A percentile compares a stretch with the other conserved stretches of the same genome.
phyloP scores from a whole-genome alignment of 2,329 filamentous ascomycete genomes.

The Ophiostoma sp. region DNA sequence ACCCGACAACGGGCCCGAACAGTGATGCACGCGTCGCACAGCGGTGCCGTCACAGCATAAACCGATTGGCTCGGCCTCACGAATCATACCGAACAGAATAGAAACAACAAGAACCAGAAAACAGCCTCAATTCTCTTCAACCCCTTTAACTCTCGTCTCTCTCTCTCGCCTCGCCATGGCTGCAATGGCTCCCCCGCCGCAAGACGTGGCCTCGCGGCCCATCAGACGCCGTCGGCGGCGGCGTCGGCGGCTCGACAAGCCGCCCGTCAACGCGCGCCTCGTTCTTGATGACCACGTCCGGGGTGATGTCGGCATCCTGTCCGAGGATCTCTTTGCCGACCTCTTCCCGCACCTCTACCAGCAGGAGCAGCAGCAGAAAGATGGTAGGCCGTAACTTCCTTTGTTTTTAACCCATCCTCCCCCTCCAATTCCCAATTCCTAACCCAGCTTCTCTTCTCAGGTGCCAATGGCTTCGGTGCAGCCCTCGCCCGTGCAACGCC shows the following conservation, averaged over 20 bases:
- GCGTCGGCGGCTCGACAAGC: slow-evolving; percentile 65
- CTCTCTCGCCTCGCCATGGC: slow-evolving; percentile 15
- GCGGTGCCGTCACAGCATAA: slow-evolving; percentile 4
- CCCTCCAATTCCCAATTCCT: neutral
- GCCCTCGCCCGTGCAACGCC: slow-evolving; percentile 24
- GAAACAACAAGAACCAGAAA: neutral
- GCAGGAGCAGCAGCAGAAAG: slow-evolving; percentile 35
- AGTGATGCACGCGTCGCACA: slow-evolving; percentile 1
- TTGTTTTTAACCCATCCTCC: neutral
- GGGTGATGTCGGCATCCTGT: slow-evolving; percentile 82
- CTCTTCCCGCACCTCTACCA: slow-evolving; percentile 64
- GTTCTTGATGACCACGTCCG: slow-evolving; percentile 83
- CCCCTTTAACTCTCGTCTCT: neutral
- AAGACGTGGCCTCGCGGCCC: slow-evolving; percentile 13
- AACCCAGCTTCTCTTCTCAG: neutral
- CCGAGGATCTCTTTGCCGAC: slow-evolving; percentile 80
- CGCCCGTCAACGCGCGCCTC: slow-evolving; percentile 74
- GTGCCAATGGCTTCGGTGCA: slow-evolving; percentile 23
- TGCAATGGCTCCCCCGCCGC: neutral
- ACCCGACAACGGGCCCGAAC: neutral
- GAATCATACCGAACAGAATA: neutral
- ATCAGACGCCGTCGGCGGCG: slow-evolving; percentile 41
- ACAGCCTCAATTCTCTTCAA: too few species aligned
- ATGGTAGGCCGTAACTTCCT: slow-evolving; percentile 40
- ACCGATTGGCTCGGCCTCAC: neutral